These are phyloP conservation scores for Auricularia heimuer DNA, from an alignment of 768 basidiomycete species.

Conservation along the genomic window DNA sequence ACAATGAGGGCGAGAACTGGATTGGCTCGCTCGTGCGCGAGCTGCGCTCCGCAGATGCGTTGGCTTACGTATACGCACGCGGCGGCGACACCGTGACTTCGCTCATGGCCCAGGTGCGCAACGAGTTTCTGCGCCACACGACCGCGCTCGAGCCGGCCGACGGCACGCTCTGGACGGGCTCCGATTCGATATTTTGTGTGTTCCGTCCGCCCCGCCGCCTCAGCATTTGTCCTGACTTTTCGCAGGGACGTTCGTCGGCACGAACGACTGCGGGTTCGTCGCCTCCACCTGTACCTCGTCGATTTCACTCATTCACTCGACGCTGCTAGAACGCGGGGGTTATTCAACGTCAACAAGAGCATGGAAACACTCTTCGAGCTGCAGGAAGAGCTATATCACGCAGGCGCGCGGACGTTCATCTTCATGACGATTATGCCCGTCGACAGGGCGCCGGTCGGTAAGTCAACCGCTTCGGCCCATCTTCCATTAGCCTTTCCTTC, in stretches of 20 bases:
- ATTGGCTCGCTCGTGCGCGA: neutral
- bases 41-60: neutral
- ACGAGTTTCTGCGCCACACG: slow-evolving; percentile 3
- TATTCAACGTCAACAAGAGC: slow-evolving; percentile 2
- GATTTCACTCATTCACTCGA: neutral
- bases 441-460: slow-evolving; percentile 28
- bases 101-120: slow-evolving; percentile 3
- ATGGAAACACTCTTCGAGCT: slow-evolving; percentile 31
- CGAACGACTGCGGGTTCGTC: neutral
- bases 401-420: slow-evolving; percentile 42
- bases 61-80: slow-evolving; percentile 5
- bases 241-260: neutral
- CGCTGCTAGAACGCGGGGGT: neutral
- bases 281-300: neutral
- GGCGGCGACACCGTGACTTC: neutral
- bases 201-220: neutral
- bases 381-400: slow-evolving; percentile 39
- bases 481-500: neutral
- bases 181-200: neutral
- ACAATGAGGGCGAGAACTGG: neutral
- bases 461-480: neutral
- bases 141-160: neutral
- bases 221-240: neutral
- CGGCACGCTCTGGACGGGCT: neutral
- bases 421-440: slow-evolving; percentile 53